phyloP scores from a whole-genome alignment of 345 rosid genomes.

The Leavenworthia alabamica region DNA sequence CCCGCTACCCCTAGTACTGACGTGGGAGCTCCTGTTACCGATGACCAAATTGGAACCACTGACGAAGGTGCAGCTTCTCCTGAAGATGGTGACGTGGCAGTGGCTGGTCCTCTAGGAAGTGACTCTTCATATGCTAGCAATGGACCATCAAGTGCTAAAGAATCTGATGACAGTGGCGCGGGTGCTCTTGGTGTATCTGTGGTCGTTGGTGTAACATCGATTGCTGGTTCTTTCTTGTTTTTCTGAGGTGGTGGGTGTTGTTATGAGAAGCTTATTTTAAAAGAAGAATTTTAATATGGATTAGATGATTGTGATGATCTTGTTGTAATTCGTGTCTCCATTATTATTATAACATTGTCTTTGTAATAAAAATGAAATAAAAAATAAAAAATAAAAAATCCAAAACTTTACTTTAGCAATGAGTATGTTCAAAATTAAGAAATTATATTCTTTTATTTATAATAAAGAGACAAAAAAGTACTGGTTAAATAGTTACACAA shows the following conservation, averaged over 20 bases:
- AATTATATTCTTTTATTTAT: too few species aligned
- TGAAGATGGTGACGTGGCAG: slow-evolving; percentile 32
- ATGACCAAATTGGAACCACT: slow-evolving; percentile 27
- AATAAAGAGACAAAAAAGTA: neutral
- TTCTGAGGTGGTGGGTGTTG: slow-evolving; percentile 15
- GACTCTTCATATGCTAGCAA: slow-evolving; percentile 18
- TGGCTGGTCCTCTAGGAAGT: slow-evolving; percentile 41
- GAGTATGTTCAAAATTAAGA: neutral
- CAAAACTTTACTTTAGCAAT: neutral
- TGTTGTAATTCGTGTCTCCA: slow-evolving; percentile 3
- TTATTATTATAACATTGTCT: neutral
- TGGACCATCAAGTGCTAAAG: neutral
- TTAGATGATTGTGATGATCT: slow-evolving; percentile 26
- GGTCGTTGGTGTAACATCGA: slow-evolving; percentile 27
- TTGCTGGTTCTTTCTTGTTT: slow-evolving; percentile 38
- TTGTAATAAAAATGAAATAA: neutral
- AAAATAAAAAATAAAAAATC: neutral
- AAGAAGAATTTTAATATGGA: neutral
- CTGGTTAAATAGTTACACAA: neutral
- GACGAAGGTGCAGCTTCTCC: slow-evolving; percentile 23
- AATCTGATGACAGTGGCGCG: slow-evolving; percentile 13
- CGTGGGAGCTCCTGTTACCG: slow-evolving; percentile 7
- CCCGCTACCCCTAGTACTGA: slow-evolving; percentile 8
- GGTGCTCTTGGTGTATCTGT: slow-evolving; percentile 30
- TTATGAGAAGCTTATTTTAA: neutral